phyloP scores from a whole-genome alignment of 1,284 basidiomycete genomes.

The Rhodotorula sp. region DNA sequence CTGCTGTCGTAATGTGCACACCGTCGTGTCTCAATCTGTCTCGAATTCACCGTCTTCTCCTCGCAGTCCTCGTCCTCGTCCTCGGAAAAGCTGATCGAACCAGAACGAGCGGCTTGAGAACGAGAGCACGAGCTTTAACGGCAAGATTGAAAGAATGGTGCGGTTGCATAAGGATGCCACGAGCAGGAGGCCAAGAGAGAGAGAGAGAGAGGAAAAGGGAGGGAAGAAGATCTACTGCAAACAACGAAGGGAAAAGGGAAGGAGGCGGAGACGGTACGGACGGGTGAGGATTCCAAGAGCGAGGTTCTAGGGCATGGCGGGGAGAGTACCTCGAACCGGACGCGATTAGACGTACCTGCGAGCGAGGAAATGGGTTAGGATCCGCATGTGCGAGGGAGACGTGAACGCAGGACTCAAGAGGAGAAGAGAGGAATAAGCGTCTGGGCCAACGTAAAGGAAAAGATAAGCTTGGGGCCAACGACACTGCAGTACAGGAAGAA shows the following conservation, averaged over 20 bases:
- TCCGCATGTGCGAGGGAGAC: too few relatives aligned
- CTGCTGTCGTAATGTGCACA: too few relatives aligned
- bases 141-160: background rate
- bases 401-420: background rate
- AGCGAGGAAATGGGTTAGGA: background rate
- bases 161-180: background rate
- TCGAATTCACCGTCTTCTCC: too few relatives aligned
- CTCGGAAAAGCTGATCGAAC: too few relatives aligned
- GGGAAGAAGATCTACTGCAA: background rate
- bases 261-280: background rate
- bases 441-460: conserved; percentile 96
- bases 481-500: conserved; percentile 64
- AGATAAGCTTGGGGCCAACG: conserved; percentile 96
- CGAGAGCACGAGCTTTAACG: too few relatives aligned
- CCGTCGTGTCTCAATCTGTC: too few relatives aligned
- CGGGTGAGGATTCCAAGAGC: background rate
- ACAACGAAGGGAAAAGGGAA: background rate
- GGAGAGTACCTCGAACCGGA: too few relatives aligned
- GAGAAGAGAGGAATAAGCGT: conserved; percentile 86
- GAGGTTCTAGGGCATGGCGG: background rate
- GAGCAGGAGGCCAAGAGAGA: background rate
- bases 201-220: background rate
- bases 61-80: too few relatives aligned
- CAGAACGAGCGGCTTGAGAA: too few relatives aligned
- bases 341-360: background rate